Evolutionary conservation across 2,329 filamentous ascomycete species (phyloP).

Genomic region (Colletotrichum navitas): DNA sequence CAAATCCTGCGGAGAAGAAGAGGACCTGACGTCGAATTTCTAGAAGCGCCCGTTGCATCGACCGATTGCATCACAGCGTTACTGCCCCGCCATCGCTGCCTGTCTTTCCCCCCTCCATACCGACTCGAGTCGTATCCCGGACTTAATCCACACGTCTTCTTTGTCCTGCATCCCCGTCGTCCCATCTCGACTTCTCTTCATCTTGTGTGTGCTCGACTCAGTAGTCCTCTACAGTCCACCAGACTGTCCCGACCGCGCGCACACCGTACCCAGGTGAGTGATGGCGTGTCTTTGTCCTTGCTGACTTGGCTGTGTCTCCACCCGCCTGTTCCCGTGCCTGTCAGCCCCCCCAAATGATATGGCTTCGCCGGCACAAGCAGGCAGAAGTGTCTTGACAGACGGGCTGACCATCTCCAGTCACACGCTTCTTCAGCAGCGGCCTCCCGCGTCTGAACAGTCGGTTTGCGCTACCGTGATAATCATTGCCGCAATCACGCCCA

Average conservation of each 20-base stretch:
- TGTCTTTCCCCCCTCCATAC: not conserved
- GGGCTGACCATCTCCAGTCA: slow-evolving; percentile 30
- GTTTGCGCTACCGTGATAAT: slow-evolving; percentile 3
- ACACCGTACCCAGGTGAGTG: slow-evolving; percentile 29
- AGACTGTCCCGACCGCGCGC: slow-evolving; percentile 2
- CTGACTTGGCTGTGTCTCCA: slow-evolving; percentile 5
- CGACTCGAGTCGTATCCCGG: slow-evolving; percentile 18
- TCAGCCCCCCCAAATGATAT: slow-evolving; percentile 15
- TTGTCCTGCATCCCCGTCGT: slow-evolving; percentile 26
- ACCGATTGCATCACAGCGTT: slow-evolving; percentile 38
- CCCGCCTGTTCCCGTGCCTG: slow-evolving; percentile 12
- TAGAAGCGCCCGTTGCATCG: slow-evolving; percentile 29
- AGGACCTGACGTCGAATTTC: slow-evolving; percentile 35
- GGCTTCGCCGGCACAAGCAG: slow-evolving; percentile 25
- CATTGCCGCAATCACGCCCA: slow-evolving; percentile 14
- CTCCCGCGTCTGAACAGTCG: not conserved
- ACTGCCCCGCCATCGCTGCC: not conserved
- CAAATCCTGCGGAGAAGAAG: not conserved
- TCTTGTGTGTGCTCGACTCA: slow-evolving; percentile 4
- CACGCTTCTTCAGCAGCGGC: slow-evolving; percentile 8
- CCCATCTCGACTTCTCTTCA: slow-evolving; percentile 4
- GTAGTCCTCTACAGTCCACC: not conserved
- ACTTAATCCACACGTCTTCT: slow-evolving; percentile 7
- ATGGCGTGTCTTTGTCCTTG: slow-evolving; percentile 3
- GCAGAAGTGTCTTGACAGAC: slow-evolving; percentile 7